Evolutionary conservation across 2,329 filamentous ascomycete genomes (phyloP).

Genomic region (Cryoendolithus antarcticus): DNA sequence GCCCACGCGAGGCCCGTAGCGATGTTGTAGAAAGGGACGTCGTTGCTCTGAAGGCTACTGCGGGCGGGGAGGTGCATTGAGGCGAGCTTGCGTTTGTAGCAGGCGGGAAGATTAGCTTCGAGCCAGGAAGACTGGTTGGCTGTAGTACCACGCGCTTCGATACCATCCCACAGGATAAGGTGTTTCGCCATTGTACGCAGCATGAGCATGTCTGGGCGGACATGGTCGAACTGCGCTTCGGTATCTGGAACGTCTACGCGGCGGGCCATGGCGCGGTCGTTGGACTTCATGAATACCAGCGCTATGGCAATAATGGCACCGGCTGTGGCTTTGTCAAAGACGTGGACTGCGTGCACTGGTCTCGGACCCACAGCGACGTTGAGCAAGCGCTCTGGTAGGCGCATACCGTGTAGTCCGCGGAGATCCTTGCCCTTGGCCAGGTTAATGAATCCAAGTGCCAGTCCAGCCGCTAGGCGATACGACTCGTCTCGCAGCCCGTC

Average conservation of each 20-base stretch:
- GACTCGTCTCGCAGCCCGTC: conserved; percentile 83
- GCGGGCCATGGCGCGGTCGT: conserved; percentile 70
- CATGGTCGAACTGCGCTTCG: conserved; percentile 83
- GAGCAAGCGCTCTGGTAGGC: conserved; percentile 76
- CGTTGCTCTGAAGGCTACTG: conserved; percentile 43
- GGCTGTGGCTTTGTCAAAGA: conserved; percentile 83
- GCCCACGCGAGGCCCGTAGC: conserved; percentile 76
- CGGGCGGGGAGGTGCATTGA: conserved; percentile 33
- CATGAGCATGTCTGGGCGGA: conserved; percentile 83
- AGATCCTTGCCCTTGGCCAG: conserved; percentile 81
- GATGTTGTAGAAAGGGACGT: conserved; percentile 89
- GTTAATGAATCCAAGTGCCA: conserved; percentile 89
- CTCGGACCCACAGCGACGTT: conserved; percentile 78
- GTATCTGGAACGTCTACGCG: conserved; percentile 93
- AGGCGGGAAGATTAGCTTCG: conserved; percentile 54
- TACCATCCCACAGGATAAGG: conserved; percentile 82
- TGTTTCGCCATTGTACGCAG: conserved; percentile 81
- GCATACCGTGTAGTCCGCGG: conserved; percentile 85
- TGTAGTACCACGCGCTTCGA: conserved; percentile 40
- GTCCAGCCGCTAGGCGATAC: conserved; percentile 89
- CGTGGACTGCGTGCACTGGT: conserved; percentile 81
- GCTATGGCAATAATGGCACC: conserved; percentile 85
- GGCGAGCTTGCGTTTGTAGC: conserved; percentile 48
- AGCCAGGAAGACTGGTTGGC: conserved; percentile 53
- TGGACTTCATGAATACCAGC: conserved; percentile 94